Evolutionary conservation across 2,329 filamentous ascomycete species (phyloP).

Genomic region (Cladosporium austrohemisphaericum): DNA sequence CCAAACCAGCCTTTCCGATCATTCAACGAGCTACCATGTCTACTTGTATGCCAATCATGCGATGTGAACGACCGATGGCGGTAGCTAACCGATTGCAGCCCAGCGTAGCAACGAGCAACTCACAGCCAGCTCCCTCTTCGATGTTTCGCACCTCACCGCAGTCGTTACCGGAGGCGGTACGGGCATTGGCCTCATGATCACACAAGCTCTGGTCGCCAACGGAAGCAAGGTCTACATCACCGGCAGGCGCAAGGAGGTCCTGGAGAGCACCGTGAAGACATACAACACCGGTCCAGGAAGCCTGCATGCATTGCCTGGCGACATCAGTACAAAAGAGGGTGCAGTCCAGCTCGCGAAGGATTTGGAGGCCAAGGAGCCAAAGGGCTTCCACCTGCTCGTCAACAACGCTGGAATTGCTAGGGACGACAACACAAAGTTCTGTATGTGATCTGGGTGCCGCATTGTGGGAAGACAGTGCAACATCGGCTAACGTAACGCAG

Average conservation of each 20-base stretch:
- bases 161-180: conserved; percentile 46
- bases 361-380: conserved; percentile 44
- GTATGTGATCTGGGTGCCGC: conserved; percentile 18
- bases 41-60: conserved; percentile 10
- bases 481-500: conserved; percentile 12
- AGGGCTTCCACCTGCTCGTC: conserved; percentile 53
- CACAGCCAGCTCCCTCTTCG: conserved; percentile 42
- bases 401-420: conserved; percentile 53
- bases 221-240: conserved; percentile 47
- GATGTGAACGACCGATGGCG: no score
- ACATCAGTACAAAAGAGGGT: conserved; percentile 51
- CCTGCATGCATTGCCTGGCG: conserved; percentile 38
- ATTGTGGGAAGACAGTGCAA: not conserved
- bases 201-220: conserved; percentile 35
- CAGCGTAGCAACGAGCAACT: conserved; percentile 35
- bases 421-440: conserved; percentile 51
- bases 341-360: conserved; percentile 40
- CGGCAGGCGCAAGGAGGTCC: conserved; percentile 43
- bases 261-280: conserved; percentile 43
- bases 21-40: conserved; percentile 23
- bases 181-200: conserved; percentile 40
- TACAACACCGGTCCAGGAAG: conserved; percentile 46
- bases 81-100: not conserved
- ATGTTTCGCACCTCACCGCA: conserved; percentile 44
- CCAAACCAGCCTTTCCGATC: conserved; percentile 17